Conservation (phyloP, 1,139 yeast genomes). For the Magnusiomyces ingens region DNA sequence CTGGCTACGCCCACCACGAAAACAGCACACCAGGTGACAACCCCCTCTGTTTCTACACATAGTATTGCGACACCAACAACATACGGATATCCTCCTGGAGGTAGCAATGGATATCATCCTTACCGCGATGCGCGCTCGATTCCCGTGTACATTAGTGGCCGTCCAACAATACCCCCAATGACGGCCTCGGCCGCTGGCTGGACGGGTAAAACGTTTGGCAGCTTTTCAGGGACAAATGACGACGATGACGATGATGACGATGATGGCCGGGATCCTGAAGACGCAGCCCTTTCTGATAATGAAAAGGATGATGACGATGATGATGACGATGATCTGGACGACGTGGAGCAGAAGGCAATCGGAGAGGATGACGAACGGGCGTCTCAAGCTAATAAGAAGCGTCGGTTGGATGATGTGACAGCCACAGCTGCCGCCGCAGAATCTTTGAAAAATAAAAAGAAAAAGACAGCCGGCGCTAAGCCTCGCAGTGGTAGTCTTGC, state of each 20-base stretch:
- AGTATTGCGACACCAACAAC: no score
- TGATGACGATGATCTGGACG: constrained; percentile 12
- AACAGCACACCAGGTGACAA: no score
- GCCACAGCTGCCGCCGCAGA: not conserved
- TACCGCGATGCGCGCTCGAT: constrained; percentile 3
- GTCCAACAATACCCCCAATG: constrained; percentile 4
- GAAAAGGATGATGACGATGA: constrained; percentile 23
- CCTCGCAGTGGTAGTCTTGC: not conserved
- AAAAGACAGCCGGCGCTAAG: not conserved
- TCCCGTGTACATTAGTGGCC: constrained; percentile 3
- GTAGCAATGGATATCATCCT: not conserved
- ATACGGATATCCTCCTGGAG: no score
- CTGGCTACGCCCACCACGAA: no score
- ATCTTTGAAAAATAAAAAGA: not conserved
- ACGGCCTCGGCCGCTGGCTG: constrained; percentile 4
- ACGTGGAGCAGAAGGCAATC: constrained; percentile 17
- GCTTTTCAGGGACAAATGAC: constrained; percentile 11
- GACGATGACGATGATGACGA: constrained; percentile 23
- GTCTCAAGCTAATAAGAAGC: constrained; percentile 7
- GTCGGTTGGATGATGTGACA: not conserved
- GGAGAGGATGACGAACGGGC: constrained; percentile 17
- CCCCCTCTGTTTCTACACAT: no score
- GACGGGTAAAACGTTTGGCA: constrained; percentile 3
- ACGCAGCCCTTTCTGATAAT: constrained; percentile 27
- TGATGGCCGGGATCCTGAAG: constrained; percentile 27